These are phyloP conservation scores for Capsicum rhomboideum DNA, from an alignment of 257 asterid genomes.

Conservation along the genomic window DNA sequence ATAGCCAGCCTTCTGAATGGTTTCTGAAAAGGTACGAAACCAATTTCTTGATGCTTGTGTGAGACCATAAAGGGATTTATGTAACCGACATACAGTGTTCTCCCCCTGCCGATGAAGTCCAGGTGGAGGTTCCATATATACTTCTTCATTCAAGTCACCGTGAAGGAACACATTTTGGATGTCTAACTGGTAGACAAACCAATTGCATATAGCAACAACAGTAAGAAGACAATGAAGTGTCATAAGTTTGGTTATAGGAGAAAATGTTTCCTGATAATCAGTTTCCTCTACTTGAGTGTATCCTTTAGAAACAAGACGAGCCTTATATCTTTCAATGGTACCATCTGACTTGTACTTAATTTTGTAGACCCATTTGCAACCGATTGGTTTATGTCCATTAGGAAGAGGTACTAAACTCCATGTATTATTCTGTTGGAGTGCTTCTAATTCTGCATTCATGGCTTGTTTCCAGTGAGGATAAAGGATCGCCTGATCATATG, in stretches of 20 bases:
- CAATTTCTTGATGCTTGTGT: too few relatives aligned
- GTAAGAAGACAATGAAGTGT: neutral
- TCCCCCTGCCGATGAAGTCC: neutral
- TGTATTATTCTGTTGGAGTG: neutral
- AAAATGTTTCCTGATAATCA: neutral
- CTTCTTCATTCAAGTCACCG: too few relatives aligned
- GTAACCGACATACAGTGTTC: neutral
- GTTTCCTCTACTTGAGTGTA: neutral
- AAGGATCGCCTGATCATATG: neutral
- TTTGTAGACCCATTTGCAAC: neutral
- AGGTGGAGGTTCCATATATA: constrained; percentile 3
- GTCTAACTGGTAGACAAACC: neutral
- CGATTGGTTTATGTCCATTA: neutral
- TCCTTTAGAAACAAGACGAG: too few relatives aligned
- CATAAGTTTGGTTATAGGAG: neutral
- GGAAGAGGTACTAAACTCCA: neutral
- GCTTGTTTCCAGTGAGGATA: neutral
- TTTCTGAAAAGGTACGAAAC: too few relatives aligned
- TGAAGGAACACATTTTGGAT: neutral
- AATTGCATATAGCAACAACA: neutral
- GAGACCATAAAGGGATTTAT: neutral
- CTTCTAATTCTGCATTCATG: neutral
- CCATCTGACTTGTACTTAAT: neutral
- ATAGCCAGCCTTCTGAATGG: too few relatives aligned
- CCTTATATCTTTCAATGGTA: too few relatives aligned